Evolutionary conservation across 2,329 filamentous ascomycete species (phyloP).

Genomic region (Talaromyces sp.): DNA sequence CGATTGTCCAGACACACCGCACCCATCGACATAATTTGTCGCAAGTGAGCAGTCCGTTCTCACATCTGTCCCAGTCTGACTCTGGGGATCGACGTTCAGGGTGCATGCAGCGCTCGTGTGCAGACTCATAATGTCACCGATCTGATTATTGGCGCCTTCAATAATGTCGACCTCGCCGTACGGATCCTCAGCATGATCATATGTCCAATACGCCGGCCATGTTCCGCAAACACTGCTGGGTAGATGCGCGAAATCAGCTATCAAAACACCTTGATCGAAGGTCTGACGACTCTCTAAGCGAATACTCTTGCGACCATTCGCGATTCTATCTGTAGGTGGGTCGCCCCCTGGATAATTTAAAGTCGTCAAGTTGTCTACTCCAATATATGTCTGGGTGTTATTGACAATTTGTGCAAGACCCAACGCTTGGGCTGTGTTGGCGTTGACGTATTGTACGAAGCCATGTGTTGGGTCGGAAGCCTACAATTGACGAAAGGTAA

Average conservation of each 20-base stretch:
- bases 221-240: constrained; percentile 48
- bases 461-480: constrained; percentile 68
- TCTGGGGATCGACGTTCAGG: constrained; percentile 49
- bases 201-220: constrained; percentile 51
- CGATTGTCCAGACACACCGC: constrained; percentile 53
- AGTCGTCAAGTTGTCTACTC: constrained; percentile 61
- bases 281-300: constrained; percentile 44
- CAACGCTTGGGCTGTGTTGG: constrained; percentile 52
- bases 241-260: constrained; percentile 49
- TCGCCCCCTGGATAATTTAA: constrained; percentile 60
- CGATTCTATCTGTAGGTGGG: constrained; percentile 58
- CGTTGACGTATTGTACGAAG: constrained; percentile 67
- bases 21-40: constrained; percentile 54
- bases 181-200: constrained; percentile 14
- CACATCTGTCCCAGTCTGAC: constrained; percentile 47
- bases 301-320: constrained; percentile 41
- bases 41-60: constrained; percentile 56
- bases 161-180: constrained; percentile 76
- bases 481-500: constrained; percentile 23
- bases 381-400: constrained; percentile 61
- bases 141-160: constrained; percentile 67
- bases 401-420: constrained; percentile 57
- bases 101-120: constrained; percentile 62
- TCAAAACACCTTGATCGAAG: constrained; percentile 46
- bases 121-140: constrained; percentile 61